Conservation (phyloP, 768 basidiomycete genomes). For the Lactarius hatsudake region DNA sequence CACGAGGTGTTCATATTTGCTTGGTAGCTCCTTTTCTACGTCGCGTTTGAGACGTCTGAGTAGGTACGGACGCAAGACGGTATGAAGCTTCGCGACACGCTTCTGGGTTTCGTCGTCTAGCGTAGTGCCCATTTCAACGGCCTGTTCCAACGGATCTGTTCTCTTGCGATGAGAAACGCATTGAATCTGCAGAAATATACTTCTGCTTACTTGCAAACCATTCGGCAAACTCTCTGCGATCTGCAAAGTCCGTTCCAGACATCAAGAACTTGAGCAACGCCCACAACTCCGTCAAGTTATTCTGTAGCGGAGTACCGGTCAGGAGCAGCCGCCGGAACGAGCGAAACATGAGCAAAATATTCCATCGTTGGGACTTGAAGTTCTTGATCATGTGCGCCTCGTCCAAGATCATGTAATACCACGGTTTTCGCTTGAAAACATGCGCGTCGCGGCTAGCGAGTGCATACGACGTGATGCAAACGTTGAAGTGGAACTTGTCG, state of each 20-base stretch:
- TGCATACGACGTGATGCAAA: conserved; percentile 92
- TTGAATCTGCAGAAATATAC: background rate
- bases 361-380: conserved; percentile 92
- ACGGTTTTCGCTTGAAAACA: conserved; percentile 87
- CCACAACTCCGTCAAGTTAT: conserved; percentile 96
- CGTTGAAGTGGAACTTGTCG: conserved; percentile 86
- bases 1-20: conserved; percentile 88
- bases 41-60: conserved; percentile 96
- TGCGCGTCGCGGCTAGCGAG: conserved; percentile 88
- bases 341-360: conserved; percentile 83
- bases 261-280: conserved; percentile 92
- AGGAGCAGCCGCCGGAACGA: conserved; percentile 83
- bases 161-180: conserved; percentile 14
- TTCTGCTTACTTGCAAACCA: conserved; percentile 90
- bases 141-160: conserved; percentile 90
- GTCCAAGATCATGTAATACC: conserved; percentile 96
- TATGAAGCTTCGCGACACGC: conserved; percentile 85
- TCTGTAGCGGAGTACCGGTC: conserved; percentile 95
- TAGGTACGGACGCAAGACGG: conserved; percentile 92
- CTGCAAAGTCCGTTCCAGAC: conserved; percentile 85
- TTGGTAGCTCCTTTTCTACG: conserved; percentile 93
- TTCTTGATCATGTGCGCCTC: conserved; percentile 99
- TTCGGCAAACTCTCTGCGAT: conserved; percentile 88
- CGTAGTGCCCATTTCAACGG: conserved; percentile 78
- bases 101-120: conserved; percentile 82